Evolutionary conservation across 768 basidiomycete genomes (phyloP).

Genomic region (Podaxis sp.): DNA sequence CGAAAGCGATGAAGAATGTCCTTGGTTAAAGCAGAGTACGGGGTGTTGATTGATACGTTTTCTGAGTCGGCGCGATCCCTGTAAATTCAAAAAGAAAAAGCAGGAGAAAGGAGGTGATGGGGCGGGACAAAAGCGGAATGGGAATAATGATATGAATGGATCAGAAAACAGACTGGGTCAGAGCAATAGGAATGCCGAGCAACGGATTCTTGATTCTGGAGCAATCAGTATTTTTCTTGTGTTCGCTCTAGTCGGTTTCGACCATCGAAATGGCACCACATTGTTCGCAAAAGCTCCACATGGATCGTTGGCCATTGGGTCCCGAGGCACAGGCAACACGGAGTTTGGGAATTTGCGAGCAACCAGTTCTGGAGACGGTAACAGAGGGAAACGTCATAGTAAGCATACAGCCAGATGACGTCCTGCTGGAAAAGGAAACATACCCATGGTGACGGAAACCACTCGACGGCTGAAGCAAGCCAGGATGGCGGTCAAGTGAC

Average conservation of each 20-base stretch:
- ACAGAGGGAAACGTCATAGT: not conserved
- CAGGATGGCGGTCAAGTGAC: slow-evolving; percentile 35
- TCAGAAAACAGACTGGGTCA: slow-evolving; percentile 1
- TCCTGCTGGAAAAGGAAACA: slow-evolving; percentile 20
- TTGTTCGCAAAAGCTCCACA: slow-evolving; percentile 89
- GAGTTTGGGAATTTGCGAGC: slow-evolving; percentile 81
- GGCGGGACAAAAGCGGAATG: not conserved
- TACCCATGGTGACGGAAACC: slow-evolving; percentile 74
- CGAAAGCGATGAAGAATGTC: not conserved
- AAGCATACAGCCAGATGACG: slow-evolving; percentile 13
- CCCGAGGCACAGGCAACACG: slow-evolving; percentile 76
- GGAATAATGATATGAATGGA: slow-evolving; percentile 13
- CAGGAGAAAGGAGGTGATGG: not conserved
- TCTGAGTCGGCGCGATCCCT: not conserved
- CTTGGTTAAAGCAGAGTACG: not conserved
- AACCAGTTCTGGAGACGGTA: slow-evolving; percentile 47
- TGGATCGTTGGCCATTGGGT: slow-evolving; percentile 67
- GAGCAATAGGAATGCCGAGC: slow-evolving; percentile 1
- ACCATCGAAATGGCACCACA: slow-evolving; percentile 90
- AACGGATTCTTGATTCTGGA: slow-evolving; percentile 1
- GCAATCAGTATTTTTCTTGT: slow-evolving; percentile 10
- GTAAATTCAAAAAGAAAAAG: not conserved
- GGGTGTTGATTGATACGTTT: not conserved
- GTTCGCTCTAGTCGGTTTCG: slow-evolving; percentile 56
- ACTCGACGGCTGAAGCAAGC: slow-evolving; percentile 67